Evolutionary conservation across 2,329 filamentous ascomycete genomes (phyloP), one percentile per base, ranked within the genome.

Genomic region (Endoconidiophora laricicola): DNA sequence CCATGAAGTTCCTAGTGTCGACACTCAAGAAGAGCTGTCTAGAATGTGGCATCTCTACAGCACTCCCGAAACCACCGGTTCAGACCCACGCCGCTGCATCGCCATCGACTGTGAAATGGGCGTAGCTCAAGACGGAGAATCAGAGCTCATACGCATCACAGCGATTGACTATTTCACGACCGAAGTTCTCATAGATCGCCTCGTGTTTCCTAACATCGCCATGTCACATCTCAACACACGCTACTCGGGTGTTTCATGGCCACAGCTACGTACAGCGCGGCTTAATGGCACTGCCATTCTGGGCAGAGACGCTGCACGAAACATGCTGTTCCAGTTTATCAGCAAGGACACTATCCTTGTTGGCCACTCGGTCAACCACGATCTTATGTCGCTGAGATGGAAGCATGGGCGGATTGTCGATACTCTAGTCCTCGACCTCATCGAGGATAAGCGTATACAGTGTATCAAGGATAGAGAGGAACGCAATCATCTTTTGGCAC

Each of bases 71-170:
- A 9, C 45, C 2, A 36, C 22, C n/a, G 36, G 39, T 3, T 22
- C 33, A 5, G 41, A 52, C 38, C 42, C 39, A 24, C 52, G 50
- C 14, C 23, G 62, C 57, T 2, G 51, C 22, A 65, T 76, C 2
- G 70, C 67, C 0, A 60, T 78, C 3, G 72, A 76, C 54, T 76
- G 73, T 54, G 73, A 77, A 55, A 76, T 76, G 71, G 72, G 73
- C 14, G 65, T 62, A 0, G 61, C 68, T 1, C 55, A 56, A 6
- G 60, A 60, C 4, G 66, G 68, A 5, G 70, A 76, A 7, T 58
- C 60, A 0, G 72, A 76, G 54, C 60, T 77, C 6, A 73, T 78
- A 52, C 70, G 72, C 3, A 40, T 78, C 1, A 69, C 68, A 0
- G 57, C 68, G 2, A 57, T 77, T 23, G 73, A 76, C 57, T 73